Percentiles rank a stretch among this genome's conserved stretches.
phyloP scores from a whole-genome alignment of 306 rosid genomes.

The Ormosia semicastrata region DNA sequence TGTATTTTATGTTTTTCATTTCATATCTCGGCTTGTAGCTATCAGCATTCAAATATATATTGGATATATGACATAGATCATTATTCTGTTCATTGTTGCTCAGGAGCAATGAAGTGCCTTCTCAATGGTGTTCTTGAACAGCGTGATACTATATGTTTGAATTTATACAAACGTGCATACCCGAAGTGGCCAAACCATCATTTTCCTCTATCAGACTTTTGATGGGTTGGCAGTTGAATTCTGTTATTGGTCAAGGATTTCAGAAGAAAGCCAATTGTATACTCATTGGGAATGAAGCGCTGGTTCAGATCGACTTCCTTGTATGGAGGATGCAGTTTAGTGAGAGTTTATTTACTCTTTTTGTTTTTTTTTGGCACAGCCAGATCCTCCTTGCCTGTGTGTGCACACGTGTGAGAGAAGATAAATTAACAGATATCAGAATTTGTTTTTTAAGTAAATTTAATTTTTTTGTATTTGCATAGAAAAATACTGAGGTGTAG shows the following conservation, averaged over 20 bases:
- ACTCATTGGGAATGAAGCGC: slow-evolving; percentile 79
- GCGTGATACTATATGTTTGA: slow-evolving; percentile 82
- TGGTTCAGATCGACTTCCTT: slow-evolving; percentile 70
- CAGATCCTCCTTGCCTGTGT: not conserved
- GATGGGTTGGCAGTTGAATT: slow-evolving; percentile 36
- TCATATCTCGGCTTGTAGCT: not conserved
- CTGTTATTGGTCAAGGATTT: slow-evolving; percentile 21
- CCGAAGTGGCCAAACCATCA: slow-evolving; percentile 77
- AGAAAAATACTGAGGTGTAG: not conserved
- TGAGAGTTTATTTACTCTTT: not conserved
- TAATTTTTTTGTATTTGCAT: not conserved
- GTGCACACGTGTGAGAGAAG: not conserved
- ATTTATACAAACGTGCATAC: slow-evolving; percentile 81
- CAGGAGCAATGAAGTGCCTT: slow-evolving; percentile 87
- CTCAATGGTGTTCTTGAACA: slow-evolving; percentile 82
- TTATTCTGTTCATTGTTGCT: not conserved
- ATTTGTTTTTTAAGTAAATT: not conserved
- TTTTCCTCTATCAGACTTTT: slow-evolving; percentile 54
- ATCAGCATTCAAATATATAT: not conserved
- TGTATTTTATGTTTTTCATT: not conserved
- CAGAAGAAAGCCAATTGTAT: slow-evolving; percentile 36
- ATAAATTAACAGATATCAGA: not conserved
- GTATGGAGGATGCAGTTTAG: slow-evolving; percentile 26
- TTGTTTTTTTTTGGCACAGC: not conserved
- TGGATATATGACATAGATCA: not conserved